Percentiles rank a stretch among this genome's conserved stretches.
phyloP scores from a whole-genome alignment of 371 early-diverging fungal species.

The Mucor ambiguus region DNA sequence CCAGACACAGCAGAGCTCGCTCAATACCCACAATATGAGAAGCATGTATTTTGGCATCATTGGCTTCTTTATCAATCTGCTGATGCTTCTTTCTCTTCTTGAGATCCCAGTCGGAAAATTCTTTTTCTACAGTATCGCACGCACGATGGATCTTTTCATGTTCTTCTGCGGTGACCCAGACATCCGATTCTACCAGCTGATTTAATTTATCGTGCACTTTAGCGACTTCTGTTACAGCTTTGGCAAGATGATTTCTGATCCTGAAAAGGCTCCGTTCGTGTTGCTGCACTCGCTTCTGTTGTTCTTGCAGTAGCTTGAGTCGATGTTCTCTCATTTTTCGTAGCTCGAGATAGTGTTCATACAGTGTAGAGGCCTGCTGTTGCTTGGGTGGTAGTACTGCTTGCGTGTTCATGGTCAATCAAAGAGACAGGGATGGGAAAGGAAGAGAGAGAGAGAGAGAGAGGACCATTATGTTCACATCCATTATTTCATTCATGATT shows the following conservation, averaged over 20 bases:
- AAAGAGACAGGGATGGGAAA: too few species aligned
- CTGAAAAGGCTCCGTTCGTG: conserved; percentile 13
- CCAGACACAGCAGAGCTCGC: conserved; percentile 11
- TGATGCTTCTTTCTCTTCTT: conserved; percentile 4
- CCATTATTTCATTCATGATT: background rate
- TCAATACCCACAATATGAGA: conserved; percentile 28
- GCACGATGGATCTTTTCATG: conserved; percentile 17
- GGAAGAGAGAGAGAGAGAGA: background rate
- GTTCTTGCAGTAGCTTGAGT: conserved; percentile 1
- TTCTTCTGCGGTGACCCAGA: conserved; percentile 26
- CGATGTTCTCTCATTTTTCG: conserved; percentile 17
- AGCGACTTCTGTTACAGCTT: background rate
- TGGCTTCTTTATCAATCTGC: conserved; percentile 16
- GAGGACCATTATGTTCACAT: background rate
- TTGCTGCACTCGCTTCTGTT: conserved; percentile 18
- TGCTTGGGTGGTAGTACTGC: background rate
- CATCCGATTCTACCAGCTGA: conserved; percentile 5
- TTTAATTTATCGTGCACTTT: background rate
- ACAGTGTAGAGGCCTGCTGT: background rate
- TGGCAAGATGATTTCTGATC: conserved; percentile 6
- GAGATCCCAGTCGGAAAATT: background rate
- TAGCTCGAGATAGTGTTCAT: conserved; percentile 15
- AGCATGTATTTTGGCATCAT: conserved; percentile 15
- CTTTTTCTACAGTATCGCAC: background rate
- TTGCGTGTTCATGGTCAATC: background rate